Conservation (phyloP, 75 land plant genomes). For the Sequoiadendron giganteum region DNA sequence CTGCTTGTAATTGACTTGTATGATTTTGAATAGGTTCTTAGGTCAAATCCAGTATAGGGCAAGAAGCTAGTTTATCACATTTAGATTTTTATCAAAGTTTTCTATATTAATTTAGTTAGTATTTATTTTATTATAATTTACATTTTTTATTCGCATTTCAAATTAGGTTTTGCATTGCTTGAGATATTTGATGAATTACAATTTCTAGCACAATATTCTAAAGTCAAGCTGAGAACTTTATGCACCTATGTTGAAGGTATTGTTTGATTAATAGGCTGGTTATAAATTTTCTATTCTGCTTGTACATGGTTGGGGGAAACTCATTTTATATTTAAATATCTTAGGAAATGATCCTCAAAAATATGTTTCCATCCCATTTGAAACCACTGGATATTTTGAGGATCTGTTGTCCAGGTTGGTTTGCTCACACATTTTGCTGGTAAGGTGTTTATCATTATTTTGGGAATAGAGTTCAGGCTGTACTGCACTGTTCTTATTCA, state of each 20-base stretch:
- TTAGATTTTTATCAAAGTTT: not conserved
- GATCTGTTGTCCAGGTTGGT: not conserved
- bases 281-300: not conserved
- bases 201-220: not conserved
- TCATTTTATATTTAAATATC: not conserved
- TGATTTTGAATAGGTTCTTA: slow-evolving; percentile 5
- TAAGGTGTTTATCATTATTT: not conserved
- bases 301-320: not conserved
- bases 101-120: not conserved
- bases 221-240: not conserved
- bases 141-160: not conserved
- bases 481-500: not conserved
- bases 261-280: not conserved
- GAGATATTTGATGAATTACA: not conserved
- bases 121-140: not conserved
- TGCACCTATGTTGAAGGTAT: not conserved
- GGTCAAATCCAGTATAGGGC: not conserved
- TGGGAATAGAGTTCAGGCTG: not conserved
- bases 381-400: not conserved
- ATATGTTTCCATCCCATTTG: not conserved
- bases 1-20: not conserved
- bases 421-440: not conserved
- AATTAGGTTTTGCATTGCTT: not conserved
- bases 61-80: not conserved
- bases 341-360: not conserved